Percentiles rank a stretch among this genome's conserved stretches.
Conservation (phyloP, 2,329 filamentous ascomycete species). For the Stagonosporopsis vannaccii region DNA sequence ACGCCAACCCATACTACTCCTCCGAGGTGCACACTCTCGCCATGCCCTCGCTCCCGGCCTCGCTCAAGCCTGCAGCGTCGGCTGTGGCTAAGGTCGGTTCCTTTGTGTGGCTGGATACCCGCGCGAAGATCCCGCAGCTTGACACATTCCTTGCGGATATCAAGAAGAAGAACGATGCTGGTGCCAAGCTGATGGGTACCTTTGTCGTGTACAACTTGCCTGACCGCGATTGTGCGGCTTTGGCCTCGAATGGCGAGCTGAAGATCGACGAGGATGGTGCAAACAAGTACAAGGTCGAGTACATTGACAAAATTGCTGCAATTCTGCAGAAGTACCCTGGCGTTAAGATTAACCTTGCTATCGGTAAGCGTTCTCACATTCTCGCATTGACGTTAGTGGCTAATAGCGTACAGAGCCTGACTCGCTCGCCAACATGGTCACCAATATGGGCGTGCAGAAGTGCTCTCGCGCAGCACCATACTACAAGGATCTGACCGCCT, state of each 20-base stretch:
- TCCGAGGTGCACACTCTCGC: constrained; percentile 63
- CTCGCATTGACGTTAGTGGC: neutral
- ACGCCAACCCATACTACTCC: constrained; percentile 62
- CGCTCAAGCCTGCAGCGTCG: constrained; percentile 59
- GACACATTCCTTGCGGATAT: constrained; percentile 58
- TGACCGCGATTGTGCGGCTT: constrained; percentile 68
- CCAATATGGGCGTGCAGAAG: constrained; percentile 63
- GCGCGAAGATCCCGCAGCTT: constrained; percentile 59
- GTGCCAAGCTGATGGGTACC: constrained; percentile 58
- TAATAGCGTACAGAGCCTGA: constrained; percentile 58
- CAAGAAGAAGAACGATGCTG: constrained; percentile 55
- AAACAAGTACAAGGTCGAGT: constrained; percentile 58
- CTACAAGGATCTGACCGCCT: constrained; percentile 64
- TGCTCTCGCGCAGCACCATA: constrained; percentile 62
- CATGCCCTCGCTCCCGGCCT: constrained; percentile 66
- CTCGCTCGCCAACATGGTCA: constrained; percentile 68
- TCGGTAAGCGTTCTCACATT: constrained; percentile 44
- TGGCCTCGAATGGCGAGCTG: constrained; percentile 69
- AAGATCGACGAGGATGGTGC: constrained; percentile 61
- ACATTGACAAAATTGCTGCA: constrained; percentile 63
- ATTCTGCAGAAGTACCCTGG: constrained; percentile 63
- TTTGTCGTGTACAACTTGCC: constrained; percentile 71
- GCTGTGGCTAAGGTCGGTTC: constrained; percentile 60
- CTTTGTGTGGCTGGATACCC: constrained; percentile 62
- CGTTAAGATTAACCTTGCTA: constrained; percentile 58